Conservation (phyloP, 345 rosid genomes). For the Angophora floribunda region DNA sequence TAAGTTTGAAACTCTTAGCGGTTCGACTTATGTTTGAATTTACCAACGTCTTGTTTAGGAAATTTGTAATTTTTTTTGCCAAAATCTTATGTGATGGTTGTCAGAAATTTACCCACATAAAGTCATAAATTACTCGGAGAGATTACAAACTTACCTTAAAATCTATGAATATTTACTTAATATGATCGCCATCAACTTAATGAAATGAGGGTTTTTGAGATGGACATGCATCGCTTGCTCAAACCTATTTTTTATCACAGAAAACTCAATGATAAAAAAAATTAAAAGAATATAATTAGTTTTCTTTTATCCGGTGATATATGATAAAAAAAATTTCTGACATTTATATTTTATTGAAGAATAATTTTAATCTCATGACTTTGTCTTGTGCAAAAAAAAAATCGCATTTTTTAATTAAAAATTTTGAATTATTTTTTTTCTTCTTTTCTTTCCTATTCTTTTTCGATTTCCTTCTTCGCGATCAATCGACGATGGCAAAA, state of each 20-base stretch:
- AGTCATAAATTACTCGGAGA: neutral
- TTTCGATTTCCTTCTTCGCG: no score
- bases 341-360: no score
- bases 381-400: no score
- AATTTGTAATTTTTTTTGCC: accelerated
- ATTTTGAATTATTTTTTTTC: no score
- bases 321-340: no score
- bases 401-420: no score
- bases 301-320: no score
- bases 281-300: no score
- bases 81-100: neutral
- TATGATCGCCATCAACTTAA: neutral
- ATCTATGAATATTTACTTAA: neutral
- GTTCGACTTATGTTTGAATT: neutral
- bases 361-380: no score
- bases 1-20: accelerated
- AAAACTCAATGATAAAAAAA: no score
- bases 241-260: neutral
- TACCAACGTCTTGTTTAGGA: neutral
- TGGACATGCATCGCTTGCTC: neutral
- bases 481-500: no score
- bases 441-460: no score
- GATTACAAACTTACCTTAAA: neutral
- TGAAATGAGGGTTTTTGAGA: neutral
- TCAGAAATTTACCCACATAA: neutral